These are phyloP conservation scores for Beta corolliflora DNA, from an alignment of 179 eudicot genomes.

Conservation along the genomic window DNA sequence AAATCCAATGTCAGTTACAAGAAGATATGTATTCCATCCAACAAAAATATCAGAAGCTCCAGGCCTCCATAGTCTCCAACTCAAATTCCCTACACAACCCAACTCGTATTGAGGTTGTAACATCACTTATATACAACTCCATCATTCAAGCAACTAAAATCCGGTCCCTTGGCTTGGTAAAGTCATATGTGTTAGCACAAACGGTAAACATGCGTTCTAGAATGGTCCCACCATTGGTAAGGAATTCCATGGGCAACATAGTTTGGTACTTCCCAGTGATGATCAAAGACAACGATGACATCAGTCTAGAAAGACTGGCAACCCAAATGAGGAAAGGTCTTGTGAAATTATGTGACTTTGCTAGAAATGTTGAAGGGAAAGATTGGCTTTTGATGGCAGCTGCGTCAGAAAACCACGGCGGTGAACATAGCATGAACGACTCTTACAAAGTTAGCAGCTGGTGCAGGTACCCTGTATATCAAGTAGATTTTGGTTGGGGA, in stretches of 20 bases:
- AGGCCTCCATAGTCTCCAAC: neutral
- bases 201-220: slow-evolving; percentile 27
- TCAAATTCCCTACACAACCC: neutral
- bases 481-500: slow-evolving; percentile 17
- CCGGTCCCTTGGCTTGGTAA: neutral
- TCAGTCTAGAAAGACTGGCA: neutral
- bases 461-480: neutral
- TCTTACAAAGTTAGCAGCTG: neutral
- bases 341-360: neutral
- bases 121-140: slow-evolving; percentile 22
- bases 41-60: slow-evolving; percentile 22
- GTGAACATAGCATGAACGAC: neutral
- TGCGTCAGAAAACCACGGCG: neutral
- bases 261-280: neutral
- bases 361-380: slow-evolving; percentile 1
- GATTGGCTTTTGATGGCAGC: neutral
- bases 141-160: neutral
- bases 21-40: slow-evolving; percentile 27
- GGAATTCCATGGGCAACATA: slow-evolving; percentile 21
- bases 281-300: neutral
- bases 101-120: slow-evolving; percentile 14
- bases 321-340: neutral
- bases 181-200: slow-evolving; percentile 9
- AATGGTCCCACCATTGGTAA: slow-evolving; percentile 20
- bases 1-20: slow-evolving; percentile 13